Evolutionary conservation across 352 stramenopile species (phyloP), one percentile per base, ranked within the genome.

Genomic region (Blastocystis sp.): DNA sequence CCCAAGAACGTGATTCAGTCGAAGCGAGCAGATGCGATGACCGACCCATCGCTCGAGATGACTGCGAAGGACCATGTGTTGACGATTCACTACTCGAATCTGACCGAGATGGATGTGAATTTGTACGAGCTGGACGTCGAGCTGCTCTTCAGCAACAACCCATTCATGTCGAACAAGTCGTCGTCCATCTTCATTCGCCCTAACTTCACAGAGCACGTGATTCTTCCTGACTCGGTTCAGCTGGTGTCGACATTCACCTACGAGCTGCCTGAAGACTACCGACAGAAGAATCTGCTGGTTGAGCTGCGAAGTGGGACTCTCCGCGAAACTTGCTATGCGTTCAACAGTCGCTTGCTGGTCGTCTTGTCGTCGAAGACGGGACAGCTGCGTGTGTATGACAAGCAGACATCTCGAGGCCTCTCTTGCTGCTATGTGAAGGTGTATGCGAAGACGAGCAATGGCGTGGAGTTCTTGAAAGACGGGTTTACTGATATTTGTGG

Each of bases 401-500:
- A 75, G 20, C 30, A 34, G 41, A 88, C 47, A 24, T 90, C 90
- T 5, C 56, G 91, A 0, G 92, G 92, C 7, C 90, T 94, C 24
- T 41, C 90, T 0, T 92, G 91, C n/a, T 93, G 91, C 70, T 95
- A 94, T 87, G 91, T 95, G 68, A 95, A 95, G 81, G 93, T 93
- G 78, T 95, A 93, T 90, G 92, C 91, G 0, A 92, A 93, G 59
- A 65, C 76, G 41, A 90, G 87, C 43, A 55, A 39, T 89, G 62
- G 63, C 11, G 53, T 87, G 70, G 26, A 92, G 82, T 95, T 95
- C 90, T 95, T 94, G 91, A 95, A 95, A 90, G 93, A 95, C 79
- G 93, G 93, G 8, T 95, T 95, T 90, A 95, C 93, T 34, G 93
- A 95, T 62, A 63, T 95, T 56, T 70, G 93, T 30, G 93, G 93